Evolutionary conservation across 1,139 yeast genomes (phyloP).

Genomic region (Pichia sp.): DNA sequence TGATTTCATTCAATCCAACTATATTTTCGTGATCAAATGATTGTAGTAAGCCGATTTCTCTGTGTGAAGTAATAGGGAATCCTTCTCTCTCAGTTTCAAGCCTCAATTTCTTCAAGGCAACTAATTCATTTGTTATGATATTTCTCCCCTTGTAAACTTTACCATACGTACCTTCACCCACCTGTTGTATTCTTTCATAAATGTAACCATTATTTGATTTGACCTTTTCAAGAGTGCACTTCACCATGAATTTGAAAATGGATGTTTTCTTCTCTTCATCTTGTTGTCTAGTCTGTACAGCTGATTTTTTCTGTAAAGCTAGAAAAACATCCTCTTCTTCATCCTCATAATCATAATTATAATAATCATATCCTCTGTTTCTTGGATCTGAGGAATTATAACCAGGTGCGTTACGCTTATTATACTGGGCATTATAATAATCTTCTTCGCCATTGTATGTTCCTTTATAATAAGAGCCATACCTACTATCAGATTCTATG

Average conservation of each 20-base stretch:
- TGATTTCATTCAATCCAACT: constrained; percentile 78
- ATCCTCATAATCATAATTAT: constrained; percentile 4
- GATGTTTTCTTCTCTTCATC: too few relatives aligned
- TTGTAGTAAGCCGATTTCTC: constrained; percentile 84
- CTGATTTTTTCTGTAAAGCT: constrained; percentile 2
- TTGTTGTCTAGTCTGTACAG: background rate
- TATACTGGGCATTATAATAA: background rate
- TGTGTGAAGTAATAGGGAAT: constrained; percentile 89
- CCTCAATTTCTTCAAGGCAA: constrained; percentile 78
- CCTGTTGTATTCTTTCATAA: constrained; percentile 27
- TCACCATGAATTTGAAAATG: background rate
- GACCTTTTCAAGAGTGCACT: background rate
- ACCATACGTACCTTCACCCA: constrained; percentile 38
- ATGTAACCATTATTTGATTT: constrained; percentile 9
- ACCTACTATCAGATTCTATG: background rate
- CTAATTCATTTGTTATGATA: constrained; percentile 55
- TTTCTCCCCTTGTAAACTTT: constrained; percentile 55
- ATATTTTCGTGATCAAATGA: constrained; percentile 79
- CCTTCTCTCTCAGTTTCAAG: constrained; percentile 89
- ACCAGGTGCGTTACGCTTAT: background rate
- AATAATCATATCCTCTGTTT: background rate
- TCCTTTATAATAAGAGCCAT: background rate
- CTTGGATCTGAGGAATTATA: background rate
- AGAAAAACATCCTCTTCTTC: constrained; percentile 10
- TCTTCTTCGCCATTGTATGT: background rate